Conservation (phyloP, 2,329 filamentous ascomycete genomes). For the Monilinia laxa region DNA sequence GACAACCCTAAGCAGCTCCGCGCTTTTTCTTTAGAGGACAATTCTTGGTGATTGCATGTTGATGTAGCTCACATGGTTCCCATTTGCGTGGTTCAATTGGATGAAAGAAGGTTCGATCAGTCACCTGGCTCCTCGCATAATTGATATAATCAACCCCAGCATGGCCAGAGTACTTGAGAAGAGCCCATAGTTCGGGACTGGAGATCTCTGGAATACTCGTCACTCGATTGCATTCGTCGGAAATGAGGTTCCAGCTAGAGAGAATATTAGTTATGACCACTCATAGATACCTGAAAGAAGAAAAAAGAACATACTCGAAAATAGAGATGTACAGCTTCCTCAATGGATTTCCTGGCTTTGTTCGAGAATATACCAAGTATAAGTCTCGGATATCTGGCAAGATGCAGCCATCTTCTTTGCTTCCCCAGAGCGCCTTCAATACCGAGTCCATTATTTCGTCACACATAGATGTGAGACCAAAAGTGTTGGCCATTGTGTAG, state of each 20-base stretch:
- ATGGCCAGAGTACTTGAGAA: neutral
- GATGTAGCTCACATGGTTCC: neutral
- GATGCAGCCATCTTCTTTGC: neutral
- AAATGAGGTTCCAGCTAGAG: neutral
- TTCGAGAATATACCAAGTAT: neutral
- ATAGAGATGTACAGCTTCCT: constrained; percentile 1
- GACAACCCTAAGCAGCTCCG: neutral
- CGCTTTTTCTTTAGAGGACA: neutral
- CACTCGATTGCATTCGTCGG: neutral
- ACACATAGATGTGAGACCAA: neutral
- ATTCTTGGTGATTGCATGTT: neutral
- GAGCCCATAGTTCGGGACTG: neutral
- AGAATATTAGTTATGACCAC: neutral
- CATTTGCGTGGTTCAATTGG: constrained; percentile 3
- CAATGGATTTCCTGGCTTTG: neutral
- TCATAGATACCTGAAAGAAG: rapidly evolving
- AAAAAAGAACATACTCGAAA: neutral
- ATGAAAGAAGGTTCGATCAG: neutral
- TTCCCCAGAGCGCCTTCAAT: constrained; percentile 1
- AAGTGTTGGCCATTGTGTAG: neutral
- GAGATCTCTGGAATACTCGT: neutral
- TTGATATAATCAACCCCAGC: neutral
- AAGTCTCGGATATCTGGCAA: neutral
- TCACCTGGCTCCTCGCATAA: constrained; percentile 1
- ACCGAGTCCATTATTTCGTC: neutral